Percentiles rank a stretch among this genome's conserved stretches.
Evolutionary conservation across 345 rosid species (phyloP).

Genomic region (Noccaea caerulescens): DNA sequence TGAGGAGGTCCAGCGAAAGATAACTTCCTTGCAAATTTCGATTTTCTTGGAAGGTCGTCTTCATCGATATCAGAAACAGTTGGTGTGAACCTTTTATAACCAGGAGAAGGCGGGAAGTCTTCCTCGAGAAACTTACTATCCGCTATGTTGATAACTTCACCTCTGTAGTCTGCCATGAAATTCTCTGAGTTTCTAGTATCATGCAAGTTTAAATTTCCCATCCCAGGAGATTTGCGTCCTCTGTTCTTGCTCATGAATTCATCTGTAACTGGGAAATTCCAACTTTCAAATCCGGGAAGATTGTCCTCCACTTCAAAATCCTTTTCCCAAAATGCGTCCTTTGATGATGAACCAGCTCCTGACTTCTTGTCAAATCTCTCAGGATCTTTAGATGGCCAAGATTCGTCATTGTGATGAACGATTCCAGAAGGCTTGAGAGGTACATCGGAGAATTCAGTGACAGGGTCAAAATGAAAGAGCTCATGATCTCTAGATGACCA

Average conservation of each 20-base stretch:
- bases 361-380: slow-evolving; percentile 44
- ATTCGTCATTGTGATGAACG: slow-evolving; percentile 39
- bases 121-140: slow-evolving; percentile 45
- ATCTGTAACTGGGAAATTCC: slow-evolving; percentile 42
- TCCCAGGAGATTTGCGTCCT: slow-evolving; percentile 42
- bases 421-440: slow-evolving; percentile 41
- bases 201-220: slow-evolving; percentile 40
- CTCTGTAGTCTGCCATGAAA: slow-evolving; percentile 49
- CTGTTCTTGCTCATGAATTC: slow-evolving; percentile 41
- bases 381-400: slow-evolving; percentile 49
- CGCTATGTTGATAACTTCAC: slow-evolving; percentile 62
- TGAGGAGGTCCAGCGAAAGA: slow-evolving; percentile 49
- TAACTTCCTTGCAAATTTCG: slow-evolving; percentile 57
- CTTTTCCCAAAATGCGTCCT: slow-evolving; percentile 47
- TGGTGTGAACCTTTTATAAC: slow-evolving; percentile 44
- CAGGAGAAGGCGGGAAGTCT: slow-evolving; percentile 44
- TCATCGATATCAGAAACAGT: slow-evolving; percentile 50
- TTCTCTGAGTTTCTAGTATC: slow-evolving; percentile 43
- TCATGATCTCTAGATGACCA: slow-evolving; percentile 52
- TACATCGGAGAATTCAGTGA: slow-evolving; percentile 45
- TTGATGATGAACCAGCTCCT: slow-evolving; percentile 46
- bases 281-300: slow-evolving; percentile 42
- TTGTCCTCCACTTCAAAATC: slow-evolving; percentile 41
- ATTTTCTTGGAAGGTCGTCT: slow-evolving; percentile 51
- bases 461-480: slow-evolving; percentile 48